These are phyloP conservation scores for Emergomyces pasteurianus DNA, from an alignment of 2,329 filamentous ascomycete genomes.

Conservation along the genomic window DNA sequence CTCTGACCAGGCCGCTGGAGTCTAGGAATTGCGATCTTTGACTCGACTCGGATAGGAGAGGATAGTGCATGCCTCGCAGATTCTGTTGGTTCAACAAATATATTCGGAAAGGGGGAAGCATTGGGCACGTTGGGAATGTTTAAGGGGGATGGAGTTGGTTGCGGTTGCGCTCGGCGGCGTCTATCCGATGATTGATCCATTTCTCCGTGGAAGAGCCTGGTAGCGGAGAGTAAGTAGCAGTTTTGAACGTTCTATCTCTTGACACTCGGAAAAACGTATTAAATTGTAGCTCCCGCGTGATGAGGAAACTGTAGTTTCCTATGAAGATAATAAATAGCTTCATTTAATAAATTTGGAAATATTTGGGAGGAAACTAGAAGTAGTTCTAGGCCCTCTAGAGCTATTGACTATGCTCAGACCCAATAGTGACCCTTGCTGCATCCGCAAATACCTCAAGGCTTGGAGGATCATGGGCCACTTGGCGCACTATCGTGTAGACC, in stretches of 20 bases:
- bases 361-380: neutral
- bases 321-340: neutral
- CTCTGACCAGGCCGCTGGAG: conserved; percentile 8
- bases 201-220: neutral
- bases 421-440: neutral
- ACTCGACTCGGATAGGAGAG: conserved; percentile 3
- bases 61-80: neutral
- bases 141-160: neutral
- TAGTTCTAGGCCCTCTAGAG: neutral
- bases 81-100: conserved; percentile 1
- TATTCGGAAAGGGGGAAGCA: neutral
- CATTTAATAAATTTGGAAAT: neutral
- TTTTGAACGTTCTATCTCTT: neutral
- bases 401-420: neutral
- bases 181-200: neutral
- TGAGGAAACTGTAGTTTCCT: neutral
- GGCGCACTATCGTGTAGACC: neutral
- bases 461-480: neutral
- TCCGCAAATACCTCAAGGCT: neutral
- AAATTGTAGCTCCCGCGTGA: neutral
- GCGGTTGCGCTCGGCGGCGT: neutral
- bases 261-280: neutral
- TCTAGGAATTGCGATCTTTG: conserved; percentile 13
- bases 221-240: neutral
- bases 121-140: neutral